Evolutionary conservation across 148 eudicot genomes (phyloP).

Genomic region (Amaranthus cruentus): DNA sequence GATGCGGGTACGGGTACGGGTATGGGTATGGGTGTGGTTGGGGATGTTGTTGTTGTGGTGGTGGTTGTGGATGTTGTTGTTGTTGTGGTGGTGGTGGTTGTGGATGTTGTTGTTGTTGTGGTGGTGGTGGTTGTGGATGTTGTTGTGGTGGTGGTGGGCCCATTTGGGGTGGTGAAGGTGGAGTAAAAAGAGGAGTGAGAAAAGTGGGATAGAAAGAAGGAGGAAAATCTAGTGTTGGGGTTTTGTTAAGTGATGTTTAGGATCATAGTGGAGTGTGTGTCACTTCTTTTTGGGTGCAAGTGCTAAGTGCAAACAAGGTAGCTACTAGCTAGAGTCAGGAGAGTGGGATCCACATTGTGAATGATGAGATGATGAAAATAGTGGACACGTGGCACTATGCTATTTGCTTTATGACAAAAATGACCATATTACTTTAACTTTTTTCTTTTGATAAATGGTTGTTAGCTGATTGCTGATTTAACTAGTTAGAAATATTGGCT

Average conservation of each 20-base stretch:
- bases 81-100: conserved; percentile 14
- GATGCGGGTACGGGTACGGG: conserved; percentile 18
- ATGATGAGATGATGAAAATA: conserved; percentile 10
- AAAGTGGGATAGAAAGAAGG: neutral
- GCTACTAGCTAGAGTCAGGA: conserved; percentile 8
- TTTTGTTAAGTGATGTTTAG: neutral
- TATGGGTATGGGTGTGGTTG: conserved; percentile 7
- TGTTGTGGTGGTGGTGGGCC: neutral
- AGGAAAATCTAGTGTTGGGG: neutral
- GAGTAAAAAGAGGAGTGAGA: conserved; percentile 9
- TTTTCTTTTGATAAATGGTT: no score
- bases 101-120: conserved; percentile 2
- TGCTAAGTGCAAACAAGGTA: conserved; percentile 13
- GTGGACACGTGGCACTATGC: neutral
- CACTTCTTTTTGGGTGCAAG: neutral
- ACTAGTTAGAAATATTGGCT: no score
- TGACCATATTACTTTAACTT: no score
- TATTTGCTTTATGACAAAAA: neutral
- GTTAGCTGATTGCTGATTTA: no score
- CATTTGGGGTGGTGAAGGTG: neutral
- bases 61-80: conserved; percentile 5
- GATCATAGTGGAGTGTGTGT: neutral
- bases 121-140: neutral
- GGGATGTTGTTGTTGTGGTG: neutral
- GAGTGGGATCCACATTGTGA: conserved; percentile 17